Base-by-base conservation (phyloP, 1,284 basidiomycete species). In the Ceratobasidium papillatum region DNA sequence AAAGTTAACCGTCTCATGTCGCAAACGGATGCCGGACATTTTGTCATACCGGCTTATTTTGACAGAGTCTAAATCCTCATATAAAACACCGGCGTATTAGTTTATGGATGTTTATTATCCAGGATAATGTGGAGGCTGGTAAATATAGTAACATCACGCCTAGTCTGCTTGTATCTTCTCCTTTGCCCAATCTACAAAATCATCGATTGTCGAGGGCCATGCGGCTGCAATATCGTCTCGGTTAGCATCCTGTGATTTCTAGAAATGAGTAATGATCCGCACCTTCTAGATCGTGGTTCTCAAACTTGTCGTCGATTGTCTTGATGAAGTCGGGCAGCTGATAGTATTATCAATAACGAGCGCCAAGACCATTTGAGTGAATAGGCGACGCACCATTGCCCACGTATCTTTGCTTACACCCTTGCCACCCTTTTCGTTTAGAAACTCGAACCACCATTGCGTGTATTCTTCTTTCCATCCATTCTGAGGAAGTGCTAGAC, bases 401-500 rank as follows among this genome's bases (percentile, higher is more conserved):
- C 96, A 99, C 1, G 95, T 96, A 84, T 99, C 96, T 83, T 94
- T 95, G 83, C 93, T 96, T 45, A 99, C 87, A 3, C 95, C 95
- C 81, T 93, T 94, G 11, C 86, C 86, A 11, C 90, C 91, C 79
- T 88, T 90, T 79, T 88, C 85, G 51, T 83, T 85, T 78, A 96
- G 81, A 81, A 93, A 99, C 47, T 92, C 90, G 79, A 94, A 89
- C 96, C 96, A 99, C 86, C 90, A 87, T 17, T 90, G 83, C 22
- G 90, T 89, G 80, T 95, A 89, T 74, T 87, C 84, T 41, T 85
- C 81, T 61, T 87, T 86, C 88, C 94, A 96, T 9, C 89, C 89
- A 77, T 84, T 78, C 80, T 88, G 83, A 11, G 89, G 84, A 14
- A 95, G 84, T 0, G 94, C 94, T 11, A 87, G 88, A 27, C 91